Evolutionary conservation across 106 monocot species (phyloP).

Genomic region (Dioscorea alata): DNA sequence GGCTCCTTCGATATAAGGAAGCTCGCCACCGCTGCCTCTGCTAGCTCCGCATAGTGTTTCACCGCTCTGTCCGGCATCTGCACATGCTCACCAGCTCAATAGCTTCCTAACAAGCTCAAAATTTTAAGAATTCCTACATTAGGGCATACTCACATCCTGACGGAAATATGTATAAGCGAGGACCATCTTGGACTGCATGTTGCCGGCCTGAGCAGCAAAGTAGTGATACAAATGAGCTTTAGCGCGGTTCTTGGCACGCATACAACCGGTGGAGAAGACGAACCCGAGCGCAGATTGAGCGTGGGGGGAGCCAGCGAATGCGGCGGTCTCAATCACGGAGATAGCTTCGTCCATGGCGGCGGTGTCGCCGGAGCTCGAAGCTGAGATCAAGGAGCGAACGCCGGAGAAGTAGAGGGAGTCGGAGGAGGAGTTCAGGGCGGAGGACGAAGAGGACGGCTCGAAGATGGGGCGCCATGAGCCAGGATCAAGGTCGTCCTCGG

Average conservation of each 20-base stretch:
- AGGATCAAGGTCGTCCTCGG: conserved; percentile 51
- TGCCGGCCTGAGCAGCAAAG: conserved; percentile 68
- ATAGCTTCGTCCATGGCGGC: conserved; percentile 36
- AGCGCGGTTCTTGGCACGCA: conserved; percentile 28
- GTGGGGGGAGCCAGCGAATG: conserved; percentile 47
- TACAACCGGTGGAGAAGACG: conserved; percentile 46
- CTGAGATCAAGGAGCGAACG: conserved; percentile 49
- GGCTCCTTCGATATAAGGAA: conserved; percentile 84
- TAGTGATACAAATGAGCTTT: conserved; percentile 68
- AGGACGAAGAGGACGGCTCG: conserved; percentile 24
- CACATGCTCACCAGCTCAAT: background rate
- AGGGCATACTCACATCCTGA: conserved; percentile 52
- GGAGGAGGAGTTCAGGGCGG: conserved; percentile 11
- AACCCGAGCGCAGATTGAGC: conserved; percentile 77
- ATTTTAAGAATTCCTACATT: background rate
- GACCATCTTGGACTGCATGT: conserved; percentile 91
- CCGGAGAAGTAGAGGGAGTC: conserved; percentile 44
- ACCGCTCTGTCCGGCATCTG: conserved; percentile 89
- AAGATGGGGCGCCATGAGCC: conserved; percentile 75
- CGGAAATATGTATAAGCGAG: conserved; percentile 83
- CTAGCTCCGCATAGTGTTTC: conserved; percentile 69
- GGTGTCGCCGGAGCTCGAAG: conserved; percentile 47
- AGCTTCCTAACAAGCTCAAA: background rate
- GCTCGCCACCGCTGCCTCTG: conserved; percentile 87
- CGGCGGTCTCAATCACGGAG: conserved; percentile 49